These are phyloP conservation scores for Hymenoscyphus salicellus DNA, from an alignment of 2,329 filamentous ascomycete genomes.

Conservation along the genomic window DNA sequence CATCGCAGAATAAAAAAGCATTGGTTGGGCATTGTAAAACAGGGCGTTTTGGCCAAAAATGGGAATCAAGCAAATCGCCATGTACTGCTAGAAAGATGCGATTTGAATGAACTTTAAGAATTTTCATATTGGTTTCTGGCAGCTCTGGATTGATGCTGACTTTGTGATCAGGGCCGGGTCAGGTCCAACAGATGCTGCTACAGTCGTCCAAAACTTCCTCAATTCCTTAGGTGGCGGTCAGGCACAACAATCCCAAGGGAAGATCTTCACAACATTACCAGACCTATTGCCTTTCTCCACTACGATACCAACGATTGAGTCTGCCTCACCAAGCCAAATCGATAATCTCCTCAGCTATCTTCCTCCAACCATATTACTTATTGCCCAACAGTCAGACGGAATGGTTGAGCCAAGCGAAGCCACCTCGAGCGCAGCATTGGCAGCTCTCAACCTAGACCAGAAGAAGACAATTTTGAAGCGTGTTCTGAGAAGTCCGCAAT, in stretches of 20 bases:
- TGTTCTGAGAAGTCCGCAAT: slow-evolving; percentile 85
- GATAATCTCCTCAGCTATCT: slow-evolving; percentile 75
- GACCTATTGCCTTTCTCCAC: slow-evolving; percentile 77
- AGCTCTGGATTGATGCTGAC: slow-evolving; percentile 42
- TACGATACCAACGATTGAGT: slow-evolving; percentile 74
- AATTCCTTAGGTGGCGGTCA: slow-evolving; percentile 62
- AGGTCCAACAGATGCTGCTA: slow-evolving; percentile 63
- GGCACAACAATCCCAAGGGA: slow-evolving; percentile 50
- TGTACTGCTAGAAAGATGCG: slow-evolving; percentile 37
- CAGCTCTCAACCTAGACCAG: slow-evolving; percentile 67
- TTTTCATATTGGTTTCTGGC: slow-evolving; percentile 13
- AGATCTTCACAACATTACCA: slow-evolving; percentile 76
- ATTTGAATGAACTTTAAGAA: slow-evolving; percentile 31
- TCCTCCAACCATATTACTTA: slow-evolving; percentile 72
- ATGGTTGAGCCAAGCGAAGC: slow-evolving; percentile 66
- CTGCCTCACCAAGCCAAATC: slow-evolving; percentile 55
- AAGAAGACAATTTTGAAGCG: slow-evolving; percentile 79
- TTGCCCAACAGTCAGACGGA: slow-evolving; percentile 64
- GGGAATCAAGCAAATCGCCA: slow-evolving; percentile 25
- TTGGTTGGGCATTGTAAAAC: slow-evolving; percentile 31
- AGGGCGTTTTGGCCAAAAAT: slow-evolving; percentile 33
- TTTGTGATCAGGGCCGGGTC: slow-evolving; percentile 54
- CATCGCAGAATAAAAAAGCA: slow-evolving; percentile 24
- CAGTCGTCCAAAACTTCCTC: slow-evolving; percentile 83
- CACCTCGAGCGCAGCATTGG: slow-evolving; percentile 68